A percentile compares a stretch with the other conserved stretches of the same genome.
These are phyloP conservation scores for Bretschneidera sinensis DNA, from an alignment of 345 rosid genomes.

Conservation along the genomic window DNA sequence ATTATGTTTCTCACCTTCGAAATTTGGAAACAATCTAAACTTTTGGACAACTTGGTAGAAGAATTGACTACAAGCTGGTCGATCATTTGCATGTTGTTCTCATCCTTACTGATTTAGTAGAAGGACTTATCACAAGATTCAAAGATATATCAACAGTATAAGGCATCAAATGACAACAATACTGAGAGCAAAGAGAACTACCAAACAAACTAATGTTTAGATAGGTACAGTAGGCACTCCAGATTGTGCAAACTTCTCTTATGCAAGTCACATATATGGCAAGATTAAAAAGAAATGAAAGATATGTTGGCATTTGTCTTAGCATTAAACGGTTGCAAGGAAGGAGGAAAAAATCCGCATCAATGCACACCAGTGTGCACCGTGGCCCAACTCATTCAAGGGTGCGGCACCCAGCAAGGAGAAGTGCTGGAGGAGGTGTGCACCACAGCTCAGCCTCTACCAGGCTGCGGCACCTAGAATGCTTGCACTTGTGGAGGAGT, in stretches of 20 bases:
- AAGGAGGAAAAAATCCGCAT: too few species aligned
- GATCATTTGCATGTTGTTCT: conserved; percentile 22
- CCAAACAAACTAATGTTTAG: conserved; percentile 23
- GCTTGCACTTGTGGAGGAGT: too few species aligned
- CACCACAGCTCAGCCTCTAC: too few species aligned
- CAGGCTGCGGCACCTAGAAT: too few species aligned
- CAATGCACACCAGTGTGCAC: too few species aligned
- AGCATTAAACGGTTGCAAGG: too few species aligned
- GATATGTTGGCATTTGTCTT: too few species aligned
- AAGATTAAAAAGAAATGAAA: conserved; percentile 5
- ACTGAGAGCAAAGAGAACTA: conserved; percentile 19
- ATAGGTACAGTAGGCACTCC: conserved; percentile 14
- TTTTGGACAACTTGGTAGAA: conserved; percentile 43
- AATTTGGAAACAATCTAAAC: conserved; percentile 43
- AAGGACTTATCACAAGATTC: conserved; percentile 26
- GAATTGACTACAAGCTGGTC: conserved; percentile 25
- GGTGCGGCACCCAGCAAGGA: too few species aligned
- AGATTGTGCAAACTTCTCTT: conserved; percentile 26
- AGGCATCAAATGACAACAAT: conserved; percentile 12
- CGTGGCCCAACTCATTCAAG: too few species aligned
- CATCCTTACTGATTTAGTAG: conserved; percentile 33
- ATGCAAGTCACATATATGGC: conserved; percentile 22
- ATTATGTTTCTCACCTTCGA: conserved; percentile 18
- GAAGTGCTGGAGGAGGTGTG: too few species aligned
- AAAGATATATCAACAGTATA: conserved; percentile 19